Evolutionary conservation across 192 early-diverging fungal species (phyloP), one percentile per base, ranked within the genome.

Genomic region (Rhizophagus sp.): DNA sequence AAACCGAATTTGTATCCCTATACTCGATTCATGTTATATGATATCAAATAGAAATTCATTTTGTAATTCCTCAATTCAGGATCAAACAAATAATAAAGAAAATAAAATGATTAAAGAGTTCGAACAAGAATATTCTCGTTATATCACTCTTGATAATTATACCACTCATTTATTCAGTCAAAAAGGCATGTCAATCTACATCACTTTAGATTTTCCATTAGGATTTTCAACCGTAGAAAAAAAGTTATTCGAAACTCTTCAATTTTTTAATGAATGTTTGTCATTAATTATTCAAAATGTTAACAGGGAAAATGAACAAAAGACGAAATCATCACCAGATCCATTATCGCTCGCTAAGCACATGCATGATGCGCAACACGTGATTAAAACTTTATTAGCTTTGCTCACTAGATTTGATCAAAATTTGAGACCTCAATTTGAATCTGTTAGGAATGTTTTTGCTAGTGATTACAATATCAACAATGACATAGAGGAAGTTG

Each of bases 351-450:
- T 81, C 41, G 34, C 85, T n/a, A 50, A 80, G 22, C 27, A 78
- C 13, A 81, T 84, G 79, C 73, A 80, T 27, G 85, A 86, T 79
- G 62, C 82, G 19, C 84, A 84, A 25, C 78, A 81, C n/a, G 66
- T 80, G n/a, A 36, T 63, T n/a, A 87, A 87, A 49, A 81, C 84
- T 5, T 34, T 85, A 8, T 50, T 87, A 68, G 70, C 82, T 67
- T 50, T 87, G 10, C 50, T 87, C 3, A 61, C 86, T 12, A 81
- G 78, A 15, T 80, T 52, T 27, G 52, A 77, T 4, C 57, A 67
- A 6, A 65, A 67, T 10, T 62, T 61, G 0, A 64, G 63, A 15
- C 79, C 34, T 27, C 39, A 73, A 30, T 80, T 85, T 78, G 78
- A 67, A 49, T 64, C 24, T 1, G 44, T 41, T 3, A 9, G 39